These are phyloP conservation scores for Solanum arcanum DNA, from an alignment of 257 asterid species.

Conservation along the genomic window DNA sequence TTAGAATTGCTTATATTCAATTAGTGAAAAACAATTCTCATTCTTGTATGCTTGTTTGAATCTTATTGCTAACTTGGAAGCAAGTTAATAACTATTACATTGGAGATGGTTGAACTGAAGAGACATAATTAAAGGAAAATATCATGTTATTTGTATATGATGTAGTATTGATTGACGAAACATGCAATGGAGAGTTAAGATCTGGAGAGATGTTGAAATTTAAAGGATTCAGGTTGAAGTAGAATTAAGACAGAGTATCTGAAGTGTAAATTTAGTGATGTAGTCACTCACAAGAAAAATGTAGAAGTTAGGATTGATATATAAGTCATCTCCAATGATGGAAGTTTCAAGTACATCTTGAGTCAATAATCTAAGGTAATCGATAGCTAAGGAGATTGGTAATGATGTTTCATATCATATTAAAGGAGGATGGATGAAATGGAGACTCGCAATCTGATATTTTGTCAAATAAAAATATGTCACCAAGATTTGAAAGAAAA, in stretches of 20 bases:
- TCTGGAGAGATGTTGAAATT: background rate
- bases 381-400: background rate
- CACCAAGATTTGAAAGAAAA: too few relatives aligned
- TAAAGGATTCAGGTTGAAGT: background rate
- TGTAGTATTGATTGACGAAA: background rate
- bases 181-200: background rate
- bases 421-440: background rate
- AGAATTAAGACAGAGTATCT: background rate
- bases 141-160: background rate
- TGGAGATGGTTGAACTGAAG: background rate
- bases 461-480: background rate
- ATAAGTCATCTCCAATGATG: background rate
- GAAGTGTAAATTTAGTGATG: background rate
- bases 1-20: background rate
- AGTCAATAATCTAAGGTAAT: background rate
- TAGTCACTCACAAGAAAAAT: background rate
- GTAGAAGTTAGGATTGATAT: background rate
- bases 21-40: background rate
- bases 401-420: background rate
- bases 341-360: background rate
- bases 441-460: rapidly evolving
- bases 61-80: background rate
- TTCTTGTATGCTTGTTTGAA: background rate
- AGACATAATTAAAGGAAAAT: background rate
- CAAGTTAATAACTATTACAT: background rate